Percentiles rank a stretch among this genome's conserved stretches.
Evolutionary conservation across 305 asterid genomes (phyloP).

Genomic region (Fraxinus ornus): DNA sequence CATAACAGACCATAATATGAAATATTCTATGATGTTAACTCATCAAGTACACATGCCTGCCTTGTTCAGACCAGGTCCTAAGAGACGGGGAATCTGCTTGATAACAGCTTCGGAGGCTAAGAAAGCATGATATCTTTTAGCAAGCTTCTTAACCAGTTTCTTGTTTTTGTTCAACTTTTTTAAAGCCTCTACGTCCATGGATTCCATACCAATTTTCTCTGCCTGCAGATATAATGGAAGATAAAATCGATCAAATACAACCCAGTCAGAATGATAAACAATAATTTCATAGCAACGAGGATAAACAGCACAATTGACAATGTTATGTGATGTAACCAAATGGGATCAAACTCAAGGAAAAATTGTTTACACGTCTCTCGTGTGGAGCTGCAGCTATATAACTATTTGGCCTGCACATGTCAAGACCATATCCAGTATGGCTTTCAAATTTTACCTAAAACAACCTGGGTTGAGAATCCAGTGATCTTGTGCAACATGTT

Average conservation of each 20-base stretch:
- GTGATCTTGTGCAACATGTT: neutral
- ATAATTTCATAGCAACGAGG: neutral
- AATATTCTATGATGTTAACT: neutral
- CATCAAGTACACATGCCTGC: slow-evolving; percentile 50
- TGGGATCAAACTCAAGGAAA: neutral
- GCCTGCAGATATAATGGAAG: slow-evolving; percentile 39
- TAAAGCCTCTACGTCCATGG: slow-evolving; percentile 73
- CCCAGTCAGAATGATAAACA: neutral
- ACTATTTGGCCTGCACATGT: neutral
- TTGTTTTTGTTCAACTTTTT: slow-evolving; percentile 72
- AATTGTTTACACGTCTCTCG: neutral
- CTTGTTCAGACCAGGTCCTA: slow-evolving; percentile 79
- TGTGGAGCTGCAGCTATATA: neutral
- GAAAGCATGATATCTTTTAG: slow-evolving; percentile 73
- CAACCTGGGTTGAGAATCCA: neutral
- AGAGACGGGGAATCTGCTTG: slow-evolving; percentile 74
- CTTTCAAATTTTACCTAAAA: neutral
- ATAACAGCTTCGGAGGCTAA: slow-evolving; percentile 70
- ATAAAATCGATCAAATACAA: neutral
- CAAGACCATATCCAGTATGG: neutral
- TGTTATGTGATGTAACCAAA: neutral
- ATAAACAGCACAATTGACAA: neutral
- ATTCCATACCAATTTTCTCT: slow-evolving; percentile 57
- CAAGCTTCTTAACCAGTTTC: slow-evolving; percentile 71
- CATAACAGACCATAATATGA: neutral